Percentiles rank a stretch among this genome's conserved stretches.
Evolutionary conservation across 805 yeast species (phyloP).

Genomic region (Vanderwaltozyma yarrowii): DNA sequence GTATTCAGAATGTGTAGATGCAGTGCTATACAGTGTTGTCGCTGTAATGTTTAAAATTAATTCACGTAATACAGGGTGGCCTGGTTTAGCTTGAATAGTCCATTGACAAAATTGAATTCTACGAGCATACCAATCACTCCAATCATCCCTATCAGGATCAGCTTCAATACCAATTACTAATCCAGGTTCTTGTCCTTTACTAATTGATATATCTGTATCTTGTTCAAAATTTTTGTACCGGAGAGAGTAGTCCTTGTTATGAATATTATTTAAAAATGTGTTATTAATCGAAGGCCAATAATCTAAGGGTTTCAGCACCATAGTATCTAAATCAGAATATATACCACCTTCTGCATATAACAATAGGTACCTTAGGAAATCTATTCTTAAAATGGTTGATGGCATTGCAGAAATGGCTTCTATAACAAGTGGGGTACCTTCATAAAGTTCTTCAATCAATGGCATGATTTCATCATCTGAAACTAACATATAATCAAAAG

Average conservation of each 20-base stretch:
- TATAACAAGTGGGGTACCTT: conserved; percentile 60
- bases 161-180: conserved; percentile 89
- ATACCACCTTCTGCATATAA: conserved; percentile 85
- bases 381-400: conserved; percentile 72
- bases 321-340: conserved; percentile 85
- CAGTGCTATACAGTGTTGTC: conserved; percentile 43
- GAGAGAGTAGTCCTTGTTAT: conserved; percentile 9
- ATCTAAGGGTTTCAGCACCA: conserved; percentile 67
- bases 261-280: conserved; percentile 10
- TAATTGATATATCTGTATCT: neutral
- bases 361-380: conserved; percentile 80
- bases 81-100: conserved; percentile 84
- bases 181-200: conserved; percentile 41
- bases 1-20: conserved; percentile 2
- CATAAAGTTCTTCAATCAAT: conserved; percentile 47
- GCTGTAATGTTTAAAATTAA: conserved; percentile 71
- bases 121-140: conserved; percentile 89
- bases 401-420: conserved; percentile 71
- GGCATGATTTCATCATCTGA: conserved; percentile 58
- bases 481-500: conserved; percentile 56
- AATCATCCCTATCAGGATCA: conserved; percentile 91
- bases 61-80: conserved; percentile 83
- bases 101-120: conserved; percentile 94
- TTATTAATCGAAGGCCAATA: conserved; percentile 56
- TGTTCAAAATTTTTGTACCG: conserved; percentile 9